Conservation (phyloP, 2,329 filamentous ascomycete species). For the Hypomyces rosellus region DNA sequence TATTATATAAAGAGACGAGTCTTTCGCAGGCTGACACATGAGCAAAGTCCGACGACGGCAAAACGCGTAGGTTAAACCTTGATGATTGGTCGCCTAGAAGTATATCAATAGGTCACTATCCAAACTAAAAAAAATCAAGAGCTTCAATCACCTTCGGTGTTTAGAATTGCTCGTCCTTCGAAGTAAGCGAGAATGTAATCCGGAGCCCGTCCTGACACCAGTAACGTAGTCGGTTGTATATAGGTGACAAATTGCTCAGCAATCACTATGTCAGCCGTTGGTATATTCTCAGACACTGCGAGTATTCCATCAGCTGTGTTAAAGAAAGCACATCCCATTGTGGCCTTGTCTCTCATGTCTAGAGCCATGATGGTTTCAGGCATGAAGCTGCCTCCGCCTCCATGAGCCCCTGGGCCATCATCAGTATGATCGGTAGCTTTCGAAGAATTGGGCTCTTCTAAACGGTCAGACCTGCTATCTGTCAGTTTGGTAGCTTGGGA, state of each 20-base stretch:
- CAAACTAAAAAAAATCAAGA: background rate
- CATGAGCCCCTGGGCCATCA: background rate
- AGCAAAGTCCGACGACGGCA: conserved; percentile 67
- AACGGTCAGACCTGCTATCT: background rate
- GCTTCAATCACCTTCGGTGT: background rate
- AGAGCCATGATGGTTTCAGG: conserved; percentile 72
- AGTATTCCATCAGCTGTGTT: conserved; percentile 62
- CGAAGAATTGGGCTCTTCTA: background rate
- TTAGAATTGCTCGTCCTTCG: conserved; percentile 16
- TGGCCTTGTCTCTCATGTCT: conserved; percentile 62
- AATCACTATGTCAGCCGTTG: conserved; percentile 60
- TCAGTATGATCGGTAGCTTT: background rate
- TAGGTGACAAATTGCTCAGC: conserved; percentile 56
- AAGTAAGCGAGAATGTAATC: conserved; percentile 30
- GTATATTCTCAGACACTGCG: conserved; percentile 70
- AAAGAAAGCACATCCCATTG: conserved; percentile 81
- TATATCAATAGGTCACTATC: conserved; percentile 2
- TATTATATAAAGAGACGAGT: conserved; percentile 30
- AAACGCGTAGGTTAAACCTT: conserved; percentile 49
- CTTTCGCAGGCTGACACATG: conserved; percentile 61
- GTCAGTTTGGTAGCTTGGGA: no score
- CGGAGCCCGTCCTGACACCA: conserved; percentile 44
- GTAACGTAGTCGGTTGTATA: conserved; percentile 48
- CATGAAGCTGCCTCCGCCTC: background rate
- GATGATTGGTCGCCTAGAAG: background rate